Evolutionary conservation across 768 basidiomycete species (phyloP), one percentile per base, ranked within the genome.

Genomic region (Leccinellum albellum): DNA sequence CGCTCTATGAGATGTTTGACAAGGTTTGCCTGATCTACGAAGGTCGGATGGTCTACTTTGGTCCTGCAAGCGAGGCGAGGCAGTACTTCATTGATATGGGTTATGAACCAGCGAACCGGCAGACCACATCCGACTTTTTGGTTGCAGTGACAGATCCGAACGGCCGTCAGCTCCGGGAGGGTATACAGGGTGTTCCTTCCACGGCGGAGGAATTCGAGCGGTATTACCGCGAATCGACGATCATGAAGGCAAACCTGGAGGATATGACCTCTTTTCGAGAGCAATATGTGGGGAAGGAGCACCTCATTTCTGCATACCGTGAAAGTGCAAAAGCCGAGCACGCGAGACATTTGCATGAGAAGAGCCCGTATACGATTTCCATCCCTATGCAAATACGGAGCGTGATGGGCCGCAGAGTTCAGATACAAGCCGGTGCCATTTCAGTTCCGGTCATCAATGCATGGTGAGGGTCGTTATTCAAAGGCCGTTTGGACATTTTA

Each of bases 21-120:
- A 87, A 88, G 67, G 85, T 88, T 21, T 80, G 82, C 64, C 74
- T 88, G 37, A 76, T 88, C 64, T 76, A 82, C 68, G 81, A 82
- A 50, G 84, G 86, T 14, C 73, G 74, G 23, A 80, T 82, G 74
- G 78, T 80, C 44, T 88, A 82, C 70, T 87, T 78, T 54, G 87
- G 87, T 1, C 79, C 79, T 0, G 78, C 82, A 4, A 66, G 72
- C 26, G 67, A 77, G 44, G 87, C 85, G 0, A 72, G 81, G 50
- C 69, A 76, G 55, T 87, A 87, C 69, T 86, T 88, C 68, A 68
- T 81, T 51, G 73, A 78, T 50, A 76, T 85, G 74, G 83, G 83
- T 15, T 84, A 78, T 64, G 70, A 75, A 57, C 82, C 83, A 10
- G 75, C 76, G 12, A 74, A 82, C 55, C 72, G 84, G 13, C 85